Evolutionary conservation across 371 early-diverging fungal species (phyloP), one percentile per base, ranked within the genome.

Genomic region (Rhizopus sp.): DNA sequence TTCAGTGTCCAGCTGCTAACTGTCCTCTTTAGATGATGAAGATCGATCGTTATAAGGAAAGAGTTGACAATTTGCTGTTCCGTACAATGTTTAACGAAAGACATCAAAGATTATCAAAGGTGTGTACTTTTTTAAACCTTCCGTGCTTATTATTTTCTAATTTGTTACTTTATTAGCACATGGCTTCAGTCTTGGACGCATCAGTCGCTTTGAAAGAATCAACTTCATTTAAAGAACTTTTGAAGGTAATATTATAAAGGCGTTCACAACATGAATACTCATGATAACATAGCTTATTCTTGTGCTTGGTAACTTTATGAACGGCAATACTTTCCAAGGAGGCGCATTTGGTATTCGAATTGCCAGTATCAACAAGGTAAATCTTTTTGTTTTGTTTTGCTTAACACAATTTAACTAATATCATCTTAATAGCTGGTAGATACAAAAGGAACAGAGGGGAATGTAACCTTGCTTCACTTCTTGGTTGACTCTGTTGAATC

Each of bases 281-380:
- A 38, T 56, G 63, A 45, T 66, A 63, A 57, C 75, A 9, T 75
- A 90, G 80, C 71, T 95, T 35, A 88, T 96, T 34, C 73, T 96
- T 46, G 83, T 90, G 4, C 69, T 95, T 16, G 95, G 97, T 51
- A 96, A 96, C 66, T 94, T 83, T 62, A 92, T 96, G 92, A 96
- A 96, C 61, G 91, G 91, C 2, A 82, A 86, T 0, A 85, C 89
- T 2, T 89, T 92, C 73, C 89, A 91, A 57, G 95, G 97, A 34
- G 90, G 92, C 10, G 94, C 93, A 8, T 93, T 89, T 75, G 97
- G 95, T 15, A 93, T 95, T 68, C 85, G 87, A 56, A 91, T 95
- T 59, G 81, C 83, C 6, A 93, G 91, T 73, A 84, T 96, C 48
- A 92, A 91, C 59, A 90, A 89, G 82, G 89, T 89, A 74, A 57